Conservation (phyloP, 345 rosid species). For the Pistacia vera region DNA sequence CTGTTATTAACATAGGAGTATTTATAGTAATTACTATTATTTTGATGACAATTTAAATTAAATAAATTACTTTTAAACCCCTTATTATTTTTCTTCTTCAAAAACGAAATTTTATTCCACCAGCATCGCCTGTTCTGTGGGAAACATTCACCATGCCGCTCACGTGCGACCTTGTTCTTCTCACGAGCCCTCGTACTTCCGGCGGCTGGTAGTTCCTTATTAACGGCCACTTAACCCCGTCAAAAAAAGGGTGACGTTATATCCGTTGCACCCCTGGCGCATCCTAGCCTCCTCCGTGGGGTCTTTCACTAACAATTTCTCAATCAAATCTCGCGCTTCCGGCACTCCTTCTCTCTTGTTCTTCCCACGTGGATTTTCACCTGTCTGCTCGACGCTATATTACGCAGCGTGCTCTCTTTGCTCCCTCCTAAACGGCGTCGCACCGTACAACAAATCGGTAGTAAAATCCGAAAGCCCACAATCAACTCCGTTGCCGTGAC, state of each 20-base stretch:
- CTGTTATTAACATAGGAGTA: constrained; percentile 25
- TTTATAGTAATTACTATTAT: constrained; percentile 43
- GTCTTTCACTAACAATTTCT: constrained; percentile 74
- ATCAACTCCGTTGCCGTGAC: constrained; percentile 90
- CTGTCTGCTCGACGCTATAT: constrained; percentile 48
- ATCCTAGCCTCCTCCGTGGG: constrained; percentile 76
- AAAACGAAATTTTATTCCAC: constrained; percentile 46
- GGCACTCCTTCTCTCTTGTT: constrained; percentile 42
- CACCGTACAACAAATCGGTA: constrained; percentile 69
- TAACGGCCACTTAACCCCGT: constrained; percentile 77
- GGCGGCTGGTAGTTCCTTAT: constrained; percentile 82
- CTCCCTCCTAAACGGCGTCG: constrained; percentile 62
- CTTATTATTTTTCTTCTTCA: constrained; percentile 36
- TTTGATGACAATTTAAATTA: constrained; percentile 28
- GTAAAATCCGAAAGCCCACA: constrained; percentile 44
- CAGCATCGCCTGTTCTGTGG: constrained; percentile 41
- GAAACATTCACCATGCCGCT: constrained; percentile 30
- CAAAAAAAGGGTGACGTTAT: constrained; percentile 77
- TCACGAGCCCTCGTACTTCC: constrained; percentile 53
- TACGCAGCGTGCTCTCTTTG: constrained; percentile 73
- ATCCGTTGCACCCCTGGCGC: constrained; percentile 73
- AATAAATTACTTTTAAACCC: constrained; percentile 13
- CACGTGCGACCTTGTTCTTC: constrained; percentile 42
- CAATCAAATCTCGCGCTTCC: constrained; percentile 74
- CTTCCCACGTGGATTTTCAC: constrained; percentile 41